phyloP scores from a whole-genome alignment of 2,329 filamentous ascomycete genomes.

The Pseudogymnoascus sp. region DNA sequence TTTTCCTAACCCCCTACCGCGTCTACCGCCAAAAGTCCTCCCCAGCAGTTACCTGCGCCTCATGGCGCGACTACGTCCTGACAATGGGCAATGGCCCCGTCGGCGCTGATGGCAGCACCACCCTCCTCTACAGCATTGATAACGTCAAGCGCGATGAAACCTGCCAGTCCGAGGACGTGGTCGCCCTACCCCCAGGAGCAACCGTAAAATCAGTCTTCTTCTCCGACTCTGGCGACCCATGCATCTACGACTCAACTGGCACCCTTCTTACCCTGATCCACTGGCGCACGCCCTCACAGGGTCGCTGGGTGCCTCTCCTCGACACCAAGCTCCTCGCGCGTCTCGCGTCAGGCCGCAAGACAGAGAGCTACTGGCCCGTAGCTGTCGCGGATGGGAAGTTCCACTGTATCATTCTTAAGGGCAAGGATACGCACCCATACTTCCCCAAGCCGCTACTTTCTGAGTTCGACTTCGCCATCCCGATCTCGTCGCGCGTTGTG shows the following conservation, averaged over 20 bases:
- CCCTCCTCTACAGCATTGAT: constrained; percentile 83
- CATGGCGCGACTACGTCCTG: constrained; percentile 93
- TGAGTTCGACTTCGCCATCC: constrained; percentile 88
- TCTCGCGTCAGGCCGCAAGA: constrained; percentile 74
- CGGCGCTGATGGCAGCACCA: constrained; percentile 67
- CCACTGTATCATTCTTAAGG: constrained; percentile 98
- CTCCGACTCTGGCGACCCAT: constrained; percentile 87
- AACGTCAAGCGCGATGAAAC: constrained; percentile 90
- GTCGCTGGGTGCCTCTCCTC: constrained; percentile 84
- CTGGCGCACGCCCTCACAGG: constrained; percentile 80
- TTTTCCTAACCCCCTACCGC: constrained; percentile 83
- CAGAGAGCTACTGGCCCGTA: constrained; percentile 90
- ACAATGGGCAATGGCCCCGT: constrained; percentile 90
- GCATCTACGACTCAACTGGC: constrained; percentile 90
- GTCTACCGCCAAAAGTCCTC: constrained; percentile 88
- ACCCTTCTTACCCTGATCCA: constrained; percentile 81
- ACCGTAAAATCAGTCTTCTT: constrained; percentile 82
- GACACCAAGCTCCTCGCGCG: constrained; percentile 81
- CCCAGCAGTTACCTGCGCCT: constrained; percentile 85
- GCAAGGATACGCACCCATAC: constrained; percentile 85
- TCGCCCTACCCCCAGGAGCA: constrained; percentile 70
- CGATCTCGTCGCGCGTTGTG: constrained; percentile 51
- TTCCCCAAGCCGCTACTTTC: constrained; percentile 84
- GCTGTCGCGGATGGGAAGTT: constrained; percentile 88
- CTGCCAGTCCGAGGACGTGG: constrained; percentile 88